phyloP scores from a whole-genome alignment of 441 rosid genomes.

The Eruca vesicaria region DNA sequence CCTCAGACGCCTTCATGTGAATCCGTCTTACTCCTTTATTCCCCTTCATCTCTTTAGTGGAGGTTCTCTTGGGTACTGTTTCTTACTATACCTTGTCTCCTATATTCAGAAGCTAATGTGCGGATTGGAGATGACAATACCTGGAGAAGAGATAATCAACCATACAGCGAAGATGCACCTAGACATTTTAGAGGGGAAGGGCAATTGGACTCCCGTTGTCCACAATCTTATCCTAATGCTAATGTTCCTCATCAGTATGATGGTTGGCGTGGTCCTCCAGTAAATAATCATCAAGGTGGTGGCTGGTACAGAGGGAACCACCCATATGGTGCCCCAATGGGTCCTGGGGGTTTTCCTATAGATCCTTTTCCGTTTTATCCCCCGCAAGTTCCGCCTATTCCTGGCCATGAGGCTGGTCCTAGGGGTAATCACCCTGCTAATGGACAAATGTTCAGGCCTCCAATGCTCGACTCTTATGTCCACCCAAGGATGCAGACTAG shows the following conservation, averaged over 20 bases:
- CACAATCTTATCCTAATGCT: constrained; percentile 60
- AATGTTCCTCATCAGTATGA: constrained; percentile 66
- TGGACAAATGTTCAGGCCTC: constrained; percentile 85
- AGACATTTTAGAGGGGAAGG: constrained; percentile 63
- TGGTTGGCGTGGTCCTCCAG: constrained; percentile 80
- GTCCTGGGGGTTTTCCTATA: constrained; percentile 81
- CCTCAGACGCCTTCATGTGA: constrained; percentile 7
- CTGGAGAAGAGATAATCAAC: constrained; percentile 70
- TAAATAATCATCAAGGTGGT: constrained; percentile 82
- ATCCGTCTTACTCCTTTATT: constrained; percentile 6
- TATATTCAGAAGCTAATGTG: constrained; percentile 39
- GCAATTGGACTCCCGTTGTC: constrained; percentile 64
- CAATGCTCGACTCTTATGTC: constrained; percentile 71
- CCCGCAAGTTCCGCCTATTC: constrained; percentile 68
- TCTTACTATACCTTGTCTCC: constrained; percentile 7
- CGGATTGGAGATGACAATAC: constrained; percentile 46
- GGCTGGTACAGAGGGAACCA: constrained; percentile 91
- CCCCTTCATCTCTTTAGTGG: background rate
- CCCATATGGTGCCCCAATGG: constrained; percentile 77
- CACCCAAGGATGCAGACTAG: constrained; percentile 83
- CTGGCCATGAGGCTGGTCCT: constrained; percentile 65
- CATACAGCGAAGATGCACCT: constrained; percentile 59
- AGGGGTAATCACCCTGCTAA: constrained; percentile 67
- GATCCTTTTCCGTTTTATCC: constrained; percentile 85
- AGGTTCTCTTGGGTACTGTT: background rate